Evolutionary conservation across 345 rosid species (phyloP), one percentile per base, ranked within the genome.

Genomic region (Diplotaxis tenuifolia): DNA sequence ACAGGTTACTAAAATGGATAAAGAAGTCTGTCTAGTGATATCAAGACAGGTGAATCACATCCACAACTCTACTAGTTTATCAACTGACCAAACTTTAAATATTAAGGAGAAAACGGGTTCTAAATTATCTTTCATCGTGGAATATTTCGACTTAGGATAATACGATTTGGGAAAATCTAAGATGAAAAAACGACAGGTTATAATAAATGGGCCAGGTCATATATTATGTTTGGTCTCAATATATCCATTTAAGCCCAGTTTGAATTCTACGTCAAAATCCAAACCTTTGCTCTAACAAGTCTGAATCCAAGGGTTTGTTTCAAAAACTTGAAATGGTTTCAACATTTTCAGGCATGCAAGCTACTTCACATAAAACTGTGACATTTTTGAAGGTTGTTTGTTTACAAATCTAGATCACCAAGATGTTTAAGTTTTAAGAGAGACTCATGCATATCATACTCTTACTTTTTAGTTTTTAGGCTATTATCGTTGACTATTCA

Each of bases 21-120:
- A 21, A 15, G 52, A 45, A 72, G 31, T 50, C 59, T 77, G 80
- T 71, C 76, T 71, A 34, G 9, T 36, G 68, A 60, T 59, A 77
- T 34, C 58, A 65, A 77, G 76, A 71, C 80, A 77, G 49, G 68
- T 28, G 14, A 76, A 64, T 62, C 80, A 58, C 59, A 65, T 65
- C 62, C 61, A 70, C 57, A 58, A 56, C 4, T 42, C 12, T 25
- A 22, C 19, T 62, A 23, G 40, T 56, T 53, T 62, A 40, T 42
- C 47, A 75, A 15, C 19, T 11, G 56, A 15, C 32, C 45, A 62
- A 62, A 12, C 9, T 62, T 60, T 10, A 15, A 12, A 65, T 7
- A 65, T 57, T 9, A 22, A 14, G 21, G 28, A 32, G 6, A 32
- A 22, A 25, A 36, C 22, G 23, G 25, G 42, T 2, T 23, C 16